Conservation (phyloP, 2,329 filamentous ascomycete genomes). For the Pseudocercospora macadamiae region DNA sequence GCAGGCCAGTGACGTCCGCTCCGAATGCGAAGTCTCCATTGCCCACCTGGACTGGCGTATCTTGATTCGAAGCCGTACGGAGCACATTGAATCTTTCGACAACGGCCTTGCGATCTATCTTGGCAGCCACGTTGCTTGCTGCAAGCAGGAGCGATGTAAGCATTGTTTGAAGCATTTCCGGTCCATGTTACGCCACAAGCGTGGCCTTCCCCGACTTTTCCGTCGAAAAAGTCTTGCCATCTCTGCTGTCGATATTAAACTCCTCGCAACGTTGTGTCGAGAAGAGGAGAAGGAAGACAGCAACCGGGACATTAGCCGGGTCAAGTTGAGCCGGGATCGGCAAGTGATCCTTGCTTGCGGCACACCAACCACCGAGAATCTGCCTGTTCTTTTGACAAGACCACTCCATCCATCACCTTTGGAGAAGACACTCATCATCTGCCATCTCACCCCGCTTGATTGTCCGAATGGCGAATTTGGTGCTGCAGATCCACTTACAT, state of each 20-base stretch:
- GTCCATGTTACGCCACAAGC: neutral
- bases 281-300: neutral
- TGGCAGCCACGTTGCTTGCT: neutral
- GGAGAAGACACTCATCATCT: too few relatives aligned
- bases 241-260: too few relatives aligned
- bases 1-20: neutral
- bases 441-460: too few relatives aligned
- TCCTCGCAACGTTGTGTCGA: neutral
- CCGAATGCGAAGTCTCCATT: slow-evolving; percentile 1
- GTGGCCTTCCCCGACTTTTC: neutral
- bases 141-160: neutral
- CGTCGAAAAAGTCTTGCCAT: neutral
- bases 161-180: neutral
- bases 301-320: neutral
- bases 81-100: neutral
- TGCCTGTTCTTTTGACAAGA: too few relatives aligned
- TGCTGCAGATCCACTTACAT: too few relatives aligned
- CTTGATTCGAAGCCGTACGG: neutral
- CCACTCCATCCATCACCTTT: too few relatives aligned
- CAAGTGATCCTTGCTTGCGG: neutral
- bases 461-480: too few relatives aligned
- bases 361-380: neutral
- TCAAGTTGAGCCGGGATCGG: neutral
- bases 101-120: neutral
- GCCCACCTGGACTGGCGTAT: neutral